Percentiles rank a stretch among this genome's conserved stretches.
phyloP scores from a whole-genome alignment of 2,329 filamentous ascomycete species.

The Alternaria arbusti region DNA sequence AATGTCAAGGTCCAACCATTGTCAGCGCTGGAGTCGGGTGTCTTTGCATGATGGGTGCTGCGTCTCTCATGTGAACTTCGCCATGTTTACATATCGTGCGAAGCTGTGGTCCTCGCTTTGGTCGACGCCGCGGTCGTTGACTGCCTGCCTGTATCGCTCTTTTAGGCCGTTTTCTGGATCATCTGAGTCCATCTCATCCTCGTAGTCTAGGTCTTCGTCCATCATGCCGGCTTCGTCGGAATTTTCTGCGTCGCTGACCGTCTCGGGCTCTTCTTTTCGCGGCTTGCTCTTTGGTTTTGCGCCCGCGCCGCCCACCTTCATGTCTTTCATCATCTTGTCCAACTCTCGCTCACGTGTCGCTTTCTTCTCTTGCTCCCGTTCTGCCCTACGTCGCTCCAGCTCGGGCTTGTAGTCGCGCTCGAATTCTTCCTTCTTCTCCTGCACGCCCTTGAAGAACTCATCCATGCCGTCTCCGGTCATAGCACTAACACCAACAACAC shows the following conservation, averaged over 20 bases:
- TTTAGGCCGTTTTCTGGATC: conserved; percentile 70
- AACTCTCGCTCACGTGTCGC: conserved; percentile 79
- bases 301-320: conserved; percentile 63
- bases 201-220: conserved; percentile 58
- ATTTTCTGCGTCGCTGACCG: conserved; percentile 59
- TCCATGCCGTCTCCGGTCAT: conserved; percentile 92
- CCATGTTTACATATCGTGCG: conserved; percentile 55
- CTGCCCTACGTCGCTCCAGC: conserved; percentile 76
- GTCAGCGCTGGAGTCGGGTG: conserved; percentile 3
- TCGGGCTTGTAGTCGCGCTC: conserved; percentile 90
- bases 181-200: conserved; percentile 64
- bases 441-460: conserved; percentile 90
- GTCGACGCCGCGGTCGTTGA: conserved; percentile 58
- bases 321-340: conserved; percentile 92
- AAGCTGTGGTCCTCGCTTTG: conserved; percentile 60
- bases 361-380: conserved; percentile 78
- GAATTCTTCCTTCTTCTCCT: conserved; percentile 87
- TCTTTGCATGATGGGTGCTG: conserved; percentile 6
- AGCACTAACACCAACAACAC: conserved; percentile 89
- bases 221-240: conserved; percentile 60
- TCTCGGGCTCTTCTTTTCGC: conserved; percentile 55
- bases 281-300: conserved; percentile 45
- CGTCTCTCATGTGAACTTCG: conserved; percentile 41
- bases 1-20: not conserved
- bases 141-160: conserved; percentile 76